A percentile compares a stretch with the other conserved stretches of the same genome.
These are phyloP conservation scores for Naganishia randhawae DNA, from an alignment of 768 basidiomycete species.

Conservation along the genomic window DNA sequence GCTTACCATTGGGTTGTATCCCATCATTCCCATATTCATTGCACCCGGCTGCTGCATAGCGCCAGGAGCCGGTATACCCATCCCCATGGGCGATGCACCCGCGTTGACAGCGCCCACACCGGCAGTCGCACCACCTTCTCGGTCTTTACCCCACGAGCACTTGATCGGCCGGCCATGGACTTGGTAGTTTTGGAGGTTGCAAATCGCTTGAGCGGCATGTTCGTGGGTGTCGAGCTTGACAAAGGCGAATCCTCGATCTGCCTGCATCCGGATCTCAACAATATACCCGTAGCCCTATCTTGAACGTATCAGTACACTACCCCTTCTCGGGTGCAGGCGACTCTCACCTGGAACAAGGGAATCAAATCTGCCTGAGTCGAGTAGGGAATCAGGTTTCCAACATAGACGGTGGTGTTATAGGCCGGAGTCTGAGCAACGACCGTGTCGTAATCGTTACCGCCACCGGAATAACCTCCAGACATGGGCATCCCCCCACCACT, in stretches of 20 bases:
- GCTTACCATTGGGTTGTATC: slow-evolving; percentile 73
- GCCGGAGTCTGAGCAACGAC: slow-evolving; percentile 89
- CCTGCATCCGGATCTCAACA: slow-evolving; percentile 98
- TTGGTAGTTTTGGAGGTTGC: slow-evolving; percentile 92
- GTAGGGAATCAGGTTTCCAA: slow-evolving; percentile 96
- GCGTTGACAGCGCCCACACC: slow-evolving; percentile 63
- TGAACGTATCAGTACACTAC: not conserved
- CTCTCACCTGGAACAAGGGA: slow-evolving; percentile 54
- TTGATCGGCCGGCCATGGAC: slow-evolving; percentile 97
- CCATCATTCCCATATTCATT: slow-evolving; percentile 32
- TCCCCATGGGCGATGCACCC: slow-evolving; percentile 26
- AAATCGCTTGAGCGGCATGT: slow-evolving; percentile 96
- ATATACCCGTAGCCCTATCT: slow-evolving; percentile 88
- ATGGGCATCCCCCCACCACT: not conserved
- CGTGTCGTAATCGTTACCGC: slow-evolving; percentile 63
- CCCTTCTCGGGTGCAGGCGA: not conserved
- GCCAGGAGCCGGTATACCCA: slow-evolving; percentile 59
- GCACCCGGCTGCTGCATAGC: slow-evolving; percentile 50
- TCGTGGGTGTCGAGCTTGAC: slow-evolving; percentile 98
- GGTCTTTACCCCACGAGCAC: slow-evolving; percentile 98
- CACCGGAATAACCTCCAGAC: slow-evolving; percentile 54
- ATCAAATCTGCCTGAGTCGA: slow-evolving; percentile 96
- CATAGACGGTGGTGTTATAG: slow-evolving; percentile 94
- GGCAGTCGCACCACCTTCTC: slow-evolving; percentile 53
- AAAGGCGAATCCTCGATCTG: slow-evolving; percentile 97